phyloP scores from a whole-genome alignment of 73 alveolate genomes.

The Tetrahymena borealis region DNA sequence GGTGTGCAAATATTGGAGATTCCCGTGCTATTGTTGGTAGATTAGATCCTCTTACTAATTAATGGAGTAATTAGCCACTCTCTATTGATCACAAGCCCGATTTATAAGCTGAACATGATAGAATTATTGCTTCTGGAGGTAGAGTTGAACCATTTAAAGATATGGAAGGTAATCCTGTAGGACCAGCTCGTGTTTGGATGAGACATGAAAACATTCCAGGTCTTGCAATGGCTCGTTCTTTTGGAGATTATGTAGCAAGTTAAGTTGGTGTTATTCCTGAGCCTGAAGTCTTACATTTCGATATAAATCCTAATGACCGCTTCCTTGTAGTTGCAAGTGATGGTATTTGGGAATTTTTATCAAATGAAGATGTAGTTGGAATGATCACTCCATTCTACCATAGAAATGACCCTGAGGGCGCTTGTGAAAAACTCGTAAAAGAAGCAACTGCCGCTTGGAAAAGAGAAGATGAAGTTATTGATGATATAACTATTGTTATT shows the following conservation, averaged over 20 bases:
- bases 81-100: slow-evolving; percentile 61
- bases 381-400: slow-evolving; percentile 67
- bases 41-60: slow-evolving; percentile 24
- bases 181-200: slow-evolving; percentile 77
- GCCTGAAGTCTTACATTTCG: slow-evolving; percentile 56
- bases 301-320: slow-evolving; percentile 52
- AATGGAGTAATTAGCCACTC: slow-evolving; percentile 6
- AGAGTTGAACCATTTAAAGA: slow-evolving; percentile 71
- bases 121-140: slow-evolving; percentile 59
- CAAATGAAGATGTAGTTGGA: slow-evolving; percentile 71
- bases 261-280: slow-evolving; percentile 71
- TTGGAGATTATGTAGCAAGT: slow-evolving; percentile 77
- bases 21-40: slow-evolving; percentile 49
- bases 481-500: slow-evolving; percentile 84
- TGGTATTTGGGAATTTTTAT: slow-evolving; percentile 83
- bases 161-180: slow-evolving; percentile 75
- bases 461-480: slow-evolving; percentile 81
- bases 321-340: slow-evolving; percentile 71
- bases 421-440: slow-evolving; percentile 68
- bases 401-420: slow-evolving; percentile 72
- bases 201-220: slow-evolving; percentile 76
- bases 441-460: slow-evolving; percentile 76
- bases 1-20: slow-evolving; percentile 58
- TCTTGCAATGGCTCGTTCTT: slow-evolving; percentile 69
- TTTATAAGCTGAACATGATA: slow-evolving; percentile 47